These are phyloP conservation scores for Eucalyptus melliodora DNA, from an alignment of 345 rosid genomes.

Conservation along the genomic window DNA sequence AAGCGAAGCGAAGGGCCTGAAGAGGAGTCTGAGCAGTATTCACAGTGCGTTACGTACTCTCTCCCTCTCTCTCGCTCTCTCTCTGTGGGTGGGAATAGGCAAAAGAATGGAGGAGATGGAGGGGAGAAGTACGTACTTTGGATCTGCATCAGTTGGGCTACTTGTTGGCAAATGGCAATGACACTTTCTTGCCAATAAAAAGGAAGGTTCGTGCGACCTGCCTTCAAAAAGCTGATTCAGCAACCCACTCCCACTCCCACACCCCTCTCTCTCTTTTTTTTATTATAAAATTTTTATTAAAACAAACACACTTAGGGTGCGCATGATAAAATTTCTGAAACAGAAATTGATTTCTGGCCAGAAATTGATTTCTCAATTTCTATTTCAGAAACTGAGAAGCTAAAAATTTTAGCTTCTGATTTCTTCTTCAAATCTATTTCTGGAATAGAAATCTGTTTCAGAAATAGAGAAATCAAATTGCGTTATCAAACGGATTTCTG, in stretches of 20 bases:
- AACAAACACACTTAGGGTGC: not conserved
- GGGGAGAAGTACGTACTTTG: not conserved
- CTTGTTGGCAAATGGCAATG: not conserved
- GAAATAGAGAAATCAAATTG: too few relatives aligned
- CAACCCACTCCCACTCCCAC: not conserved
- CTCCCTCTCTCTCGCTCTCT: not conserved
- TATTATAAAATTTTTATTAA: too few relatives aligned
- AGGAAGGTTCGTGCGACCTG: not conserved
- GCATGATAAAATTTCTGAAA: too few relatives aligned
- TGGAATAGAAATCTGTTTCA: too few relatives aligned
- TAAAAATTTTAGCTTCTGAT: too few relatives aligned
- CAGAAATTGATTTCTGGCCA: too few relatives aligned
- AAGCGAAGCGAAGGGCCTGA: not conserved
- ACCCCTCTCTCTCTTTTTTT: not conserved
- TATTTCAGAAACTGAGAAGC: too few relatives aligned
- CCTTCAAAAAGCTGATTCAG: not conserved
- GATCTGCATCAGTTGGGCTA: not conserved
- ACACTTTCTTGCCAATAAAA: not conserved
- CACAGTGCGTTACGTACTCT: not conserved
- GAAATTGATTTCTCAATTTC: too few relatives aligned
- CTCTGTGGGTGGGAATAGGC: not conserved
- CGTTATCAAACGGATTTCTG: too few relatives aligned
- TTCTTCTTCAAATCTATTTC: too few relatives aligned
- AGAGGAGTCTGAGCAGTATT: not conserved
- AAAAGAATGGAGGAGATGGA: not conserved